Evolutionary conservation across 345 rosid genomes (phyloP).

Genomic region (Citrus mangshanensis): DNA sequence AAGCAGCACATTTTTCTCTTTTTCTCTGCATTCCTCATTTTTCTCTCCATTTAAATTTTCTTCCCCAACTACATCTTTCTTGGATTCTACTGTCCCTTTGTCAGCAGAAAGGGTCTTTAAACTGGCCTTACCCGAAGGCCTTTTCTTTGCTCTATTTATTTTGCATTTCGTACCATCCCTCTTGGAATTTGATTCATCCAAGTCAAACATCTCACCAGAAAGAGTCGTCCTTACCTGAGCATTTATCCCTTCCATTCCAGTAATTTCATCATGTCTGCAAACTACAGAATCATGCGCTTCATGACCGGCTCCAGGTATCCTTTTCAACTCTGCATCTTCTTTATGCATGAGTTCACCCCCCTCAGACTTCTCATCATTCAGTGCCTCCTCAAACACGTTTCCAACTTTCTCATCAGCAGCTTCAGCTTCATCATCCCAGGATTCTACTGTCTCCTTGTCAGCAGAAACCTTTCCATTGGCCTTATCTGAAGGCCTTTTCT

Average conservation of each 20-base stretch:
- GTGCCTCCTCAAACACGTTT: constrained; percentile 17
- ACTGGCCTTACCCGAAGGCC: constrained; percentile 27
- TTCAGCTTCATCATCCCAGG: constrained; percentile 48
- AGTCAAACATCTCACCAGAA: constrained; percentile 13
- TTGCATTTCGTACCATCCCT: constrained; percentile 14
- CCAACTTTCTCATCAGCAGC: constrained; percentile 47
- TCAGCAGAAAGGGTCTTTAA: constrained; percentile 16
- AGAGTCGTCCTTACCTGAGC: constrained; percentile 21
- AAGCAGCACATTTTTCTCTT: constrained; percentile 16
- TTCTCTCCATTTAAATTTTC: constrained; percentile 16
- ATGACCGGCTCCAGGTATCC: constrained; percentile 18
- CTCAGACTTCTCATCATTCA: constrained; percentile 24
- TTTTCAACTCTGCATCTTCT: constrained; percentile 6
- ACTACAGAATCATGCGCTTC: constrained; percentile 7
- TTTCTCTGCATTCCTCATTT: constrained; percentile 15
- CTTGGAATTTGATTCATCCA: constrained; percentile 23
- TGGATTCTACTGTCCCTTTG: constrained; percentile 19
- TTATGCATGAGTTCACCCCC: constrained; percentile 10
- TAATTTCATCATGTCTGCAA: constrained; percentile 4
- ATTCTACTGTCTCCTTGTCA: constrained; percentile 16
- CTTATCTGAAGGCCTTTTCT: constrained; percentile 27
- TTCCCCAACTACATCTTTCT: constrained; percentile 17
- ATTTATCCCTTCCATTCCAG: constrained; percentile 17
- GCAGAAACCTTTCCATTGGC: constrained; percentile 22
- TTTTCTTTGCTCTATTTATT: constrained; percentile 25